Evolutionary conservation across 1,284 basidiomycete genomes (phyloP).

Genomic region (Waitea zeae): DNA sequence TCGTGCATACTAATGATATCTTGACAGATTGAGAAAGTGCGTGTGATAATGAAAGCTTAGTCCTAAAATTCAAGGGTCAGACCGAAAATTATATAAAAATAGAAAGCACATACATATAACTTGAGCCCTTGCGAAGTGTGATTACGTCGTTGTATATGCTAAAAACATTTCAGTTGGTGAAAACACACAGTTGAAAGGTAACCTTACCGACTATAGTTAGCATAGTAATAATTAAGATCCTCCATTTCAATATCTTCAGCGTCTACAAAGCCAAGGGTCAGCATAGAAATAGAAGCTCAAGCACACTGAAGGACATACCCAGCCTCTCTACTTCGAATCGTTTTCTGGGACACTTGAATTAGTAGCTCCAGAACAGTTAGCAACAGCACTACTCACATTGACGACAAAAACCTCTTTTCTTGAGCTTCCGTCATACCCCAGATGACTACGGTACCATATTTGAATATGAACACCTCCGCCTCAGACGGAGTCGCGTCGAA

Average conservation of each 20-base stretch:
- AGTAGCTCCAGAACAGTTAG: not conserved
- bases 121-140: constrained; percentile 83
- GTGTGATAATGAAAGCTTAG: constrained; percentile 88
- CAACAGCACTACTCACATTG: constrained; percentile 42
- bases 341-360: constrained; percentile 32
- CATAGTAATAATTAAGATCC: constrained; percentile 94
- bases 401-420: constrained; percentile 77
- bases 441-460: constrained; percentile 87
- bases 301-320: constrained; percentile 21
- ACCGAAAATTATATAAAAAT: constrained; percentile 6
- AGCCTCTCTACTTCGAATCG: constrained; percentile 87
- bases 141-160: constrained; percentile 99
- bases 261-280: constrained; percentile 22
- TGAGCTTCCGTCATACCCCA: constrained; percentile 95
- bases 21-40: constrained; percentile 93
- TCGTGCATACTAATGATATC: constrained; percentile 58
- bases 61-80: constrained; percentile 34
- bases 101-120: constrained; percentile 64
- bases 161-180: constrained; percentile 1
- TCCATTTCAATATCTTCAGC: constrained; percentile 85
- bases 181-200: constrained; percentile 6
- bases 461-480: constrained; percentile 87
- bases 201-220: constrained; percentile 80
- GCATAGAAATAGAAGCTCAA: not conserved
- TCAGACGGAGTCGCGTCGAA: constrained; percentile 49